These are phyloP conservation scores for Globisporangium polare DNA, from an alignment of 352 stramenopile genomes.

Conservation along the genomic window DNA sequence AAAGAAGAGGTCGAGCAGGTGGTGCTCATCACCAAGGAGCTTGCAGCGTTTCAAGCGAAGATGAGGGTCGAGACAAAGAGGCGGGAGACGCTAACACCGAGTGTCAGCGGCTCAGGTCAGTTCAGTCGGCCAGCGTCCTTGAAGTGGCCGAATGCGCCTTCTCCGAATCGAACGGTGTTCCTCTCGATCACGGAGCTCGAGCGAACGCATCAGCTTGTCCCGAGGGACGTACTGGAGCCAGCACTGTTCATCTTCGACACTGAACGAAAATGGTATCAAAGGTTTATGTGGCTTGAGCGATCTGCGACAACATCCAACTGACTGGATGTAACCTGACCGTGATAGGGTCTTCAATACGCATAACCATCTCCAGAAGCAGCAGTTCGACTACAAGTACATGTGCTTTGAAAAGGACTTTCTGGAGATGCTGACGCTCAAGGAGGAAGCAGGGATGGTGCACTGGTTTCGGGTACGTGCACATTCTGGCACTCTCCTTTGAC, in stretches of 20 bases:
- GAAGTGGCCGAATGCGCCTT: constrained; percentile 53
- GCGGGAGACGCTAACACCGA: constrained; percentile 5
- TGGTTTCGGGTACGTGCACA: constrained; percentile 70
- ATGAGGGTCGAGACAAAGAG: constrained; percentile 15
- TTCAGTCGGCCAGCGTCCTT: constrained; percentile 44
- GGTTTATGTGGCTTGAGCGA: no score
- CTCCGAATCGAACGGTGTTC: constrained; percentile 57
- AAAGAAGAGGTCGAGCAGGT: constrained; percentile 47
- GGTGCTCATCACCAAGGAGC: constrained; percentile 52
- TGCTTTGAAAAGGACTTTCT: constrained; percentile 71
- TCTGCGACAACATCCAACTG: not conserved
- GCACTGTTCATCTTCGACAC: constrained; percentile 66
- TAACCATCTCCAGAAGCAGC: constrained; percentile 58
- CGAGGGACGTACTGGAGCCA: constrained; percentile 58
- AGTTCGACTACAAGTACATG: constrained; percentile 78
- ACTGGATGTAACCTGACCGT: not conserved
- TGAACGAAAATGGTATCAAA: constrained; percentile 54
- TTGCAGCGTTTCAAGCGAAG: constrained; percentile 21
- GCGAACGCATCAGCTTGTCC: constrained; percentile 53
- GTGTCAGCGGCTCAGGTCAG: not conserved
- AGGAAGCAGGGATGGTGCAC: constrained; percentile 65
- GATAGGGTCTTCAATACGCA: constrained; percentile 65
- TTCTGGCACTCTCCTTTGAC: no score
- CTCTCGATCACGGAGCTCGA: constrained; percentile 67
- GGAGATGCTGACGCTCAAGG: constrained; percentile 69